These are phyloP conservation scores for Agaricus bisporus DNA, from an alignment of 768 basidiomycete species.

Conservation along the genomic window DNA sequence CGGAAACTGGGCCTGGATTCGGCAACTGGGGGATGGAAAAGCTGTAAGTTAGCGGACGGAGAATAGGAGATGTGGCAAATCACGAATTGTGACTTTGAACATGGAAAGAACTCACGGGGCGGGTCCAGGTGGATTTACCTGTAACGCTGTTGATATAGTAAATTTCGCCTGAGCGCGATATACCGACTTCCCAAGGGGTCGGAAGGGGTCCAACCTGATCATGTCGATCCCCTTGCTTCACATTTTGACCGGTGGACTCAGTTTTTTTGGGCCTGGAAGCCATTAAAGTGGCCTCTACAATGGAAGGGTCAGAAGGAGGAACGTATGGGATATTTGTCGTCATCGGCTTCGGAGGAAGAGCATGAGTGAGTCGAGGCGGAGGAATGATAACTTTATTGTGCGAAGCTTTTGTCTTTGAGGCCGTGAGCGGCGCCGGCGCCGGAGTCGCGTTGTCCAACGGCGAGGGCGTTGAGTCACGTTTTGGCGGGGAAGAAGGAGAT, in stretches of 20 bases:
- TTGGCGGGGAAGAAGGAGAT: background rate
- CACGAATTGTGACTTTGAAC: background rate
- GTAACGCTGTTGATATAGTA: constrained; percentile 60
- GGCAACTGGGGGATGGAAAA: constrained; percentile 21
- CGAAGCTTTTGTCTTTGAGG: constrained; percentile 16
- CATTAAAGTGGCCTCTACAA: constrained; percentile 60
- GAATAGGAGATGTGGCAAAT: background rate
- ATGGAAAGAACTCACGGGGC: constrained; percentile 33
- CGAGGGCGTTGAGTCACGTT: background rate
- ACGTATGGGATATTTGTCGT: constrained; percentile 44
- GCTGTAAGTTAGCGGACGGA: background rate
- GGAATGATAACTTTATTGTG: constrained; percentile 17
- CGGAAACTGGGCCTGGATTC: constrained; percentile 14
- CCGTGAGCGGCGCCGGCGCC: constrained; percentile 12
- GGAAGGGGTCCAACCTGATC: constrained; percentile 32
- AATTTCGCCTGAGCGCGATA: constrained; percentile 35
- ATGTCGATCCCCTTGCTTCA: constrained; percentile 20
- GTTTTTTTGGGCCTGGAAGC: constrained; percentile 34
- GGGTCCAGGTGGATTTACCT: constrained; percentile 51
- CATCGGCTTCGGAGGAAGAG: constrained; percentile 62
- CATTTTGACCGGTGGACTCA: constrained; percentile 18
- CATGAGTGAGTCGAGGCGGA: constrained; percentile 47
- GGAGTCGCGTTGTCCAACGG: background rate
- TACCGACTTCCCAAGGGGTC: constrained; percentile 55
- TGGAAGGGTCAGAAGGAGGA: constrained; percentile 50